A percentile compares a stretch with the other conserved stretches of the same genome.
These are phyloP conservation scores for Porcisia deanei DNA, from an alignment of 208 protist genomes.

Conservation along the genomic window DNA sequence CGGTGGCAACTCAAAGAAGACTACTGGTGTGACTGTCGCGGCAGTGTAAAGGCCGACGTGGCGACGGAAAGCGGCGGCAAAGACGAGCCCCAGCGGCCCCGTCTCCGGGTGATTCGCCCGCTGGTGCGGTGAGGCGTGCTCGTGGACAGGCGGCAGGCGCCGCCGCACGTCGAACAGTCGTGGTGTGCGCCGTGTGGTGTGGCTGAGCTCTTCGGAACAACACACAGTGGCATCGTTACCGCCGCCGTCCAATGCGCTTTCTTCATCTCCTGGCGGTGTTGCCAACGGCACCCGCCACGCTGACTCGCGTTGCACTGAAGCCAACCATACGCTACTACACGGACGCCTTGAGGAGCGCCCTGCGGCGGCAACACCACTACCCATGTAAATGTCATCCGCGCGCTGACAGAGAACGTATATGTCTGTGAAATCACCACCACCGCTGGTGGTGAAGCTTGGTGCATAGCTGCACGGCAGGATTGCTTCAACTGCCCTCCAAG, in stretches of 20 bases:
- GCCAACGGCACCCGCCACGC: conserved; percentile 35
- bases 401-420: conserved; percentile 22
- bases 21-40: conserved; percentile 15
- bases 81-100: conserved; percentile 13
- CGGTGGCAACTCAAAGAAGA: conserved; percentile 18
- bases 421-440: neutral
- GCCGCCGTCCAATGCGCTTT: neutral
- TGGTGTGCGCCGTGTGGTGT: neutral
- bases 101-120: neutral
- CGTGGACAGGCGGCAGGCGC: neutral
- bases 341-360: neutral
- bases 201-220: neutral
- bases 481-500: conserved; percentile 19
- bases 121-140: neutral
- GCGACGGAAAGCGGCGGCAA: conserved; percentile 14
- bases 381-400: conserved; percentile 5
- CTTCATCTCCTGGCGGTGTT: conserved; percentile 15
- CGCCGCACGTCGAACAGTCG: conserved; percentile 24
- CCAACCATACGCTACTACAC: conserved; percentile 28
- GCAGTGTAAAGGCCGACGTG: conserved; percentile 28
- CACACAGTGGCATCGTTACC: neutral
- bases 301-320: conserved; percentile 16
- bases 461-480: conserved; percentile 19
- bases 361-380: conserved; percentile 4
- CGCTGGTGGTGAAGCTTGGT: neutral